These are phyloP conservation scores for Kwoniella botswanensis DNA, from an alignment of 768 basidiomycete species.

Conservation along the genomic window DNA sequence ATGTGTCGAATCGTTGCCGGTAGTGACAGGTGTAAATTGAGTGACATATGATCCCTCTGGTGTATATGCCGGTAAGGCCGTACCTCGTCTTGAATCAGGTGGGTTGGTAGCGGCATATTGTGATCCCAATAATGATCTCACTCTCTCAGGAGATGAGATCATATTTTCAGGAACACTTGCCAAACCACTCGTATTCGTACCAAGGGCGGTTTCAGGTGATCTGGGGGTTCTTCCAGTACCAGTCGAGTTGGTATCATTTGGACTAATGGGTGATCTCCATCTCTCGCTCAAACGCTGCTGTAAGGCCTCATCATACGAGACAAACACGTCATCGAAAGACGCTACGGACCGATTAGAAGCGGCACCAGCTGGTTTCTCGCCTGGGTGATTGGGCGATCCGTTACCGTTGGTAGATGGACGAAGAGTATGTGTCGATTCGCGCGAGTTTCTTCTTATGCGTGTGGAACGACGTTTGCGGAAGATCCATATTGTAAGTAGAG, in stretches of 20 bases:
- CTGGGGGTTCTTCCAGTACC: conserved; percentile 4
- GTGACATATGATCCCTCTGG: conserved; percentile 15
- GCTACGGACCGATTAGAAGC: background rate
- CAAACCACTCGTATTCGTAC: background rate
- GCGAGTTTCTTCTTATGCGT: conserved; percentile 9
- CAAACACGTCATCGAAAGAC: conserved; percentile 27
- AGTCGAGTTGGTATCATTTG: background rate
- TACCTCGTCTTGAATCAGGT: conserved; percentile 16
- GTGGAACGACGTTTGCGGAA: conserved; percentile 20
- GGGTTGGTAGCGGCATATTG: conserved; percentile 15
- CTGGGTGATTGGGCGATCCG: background rate
- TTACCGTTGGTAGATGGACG: conserved; percentile 2
- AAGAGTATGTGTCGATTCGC: conserved; percentile 7
- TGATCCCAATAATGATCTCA: conserved; percentile 21
- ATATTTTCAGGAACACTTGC: conserved; percentile 12
- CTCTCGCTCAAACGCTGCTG: conserved; percentile 27
- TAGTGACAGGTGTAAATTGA: background rate
- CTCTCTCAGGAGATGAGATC: conserved; percentile 6
- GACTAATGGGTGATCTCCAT: conserved; percentile 20
- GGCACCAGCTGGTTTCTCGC: background rate
- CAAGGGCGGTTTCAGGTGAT: background rate
- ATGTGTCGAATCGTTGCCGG: background rate
- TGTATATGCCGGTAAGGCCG: conserved; percentile 29
- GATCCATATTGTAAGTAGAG: conserved; percentile 22
- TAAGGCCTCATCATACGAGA: conserved; percentile 31